Evolutionary conservation across 78 protist species (phyloP), one percentile per base, ranked within the genome.

Genomic region (Dictyostelium firmibasis): DNA sequence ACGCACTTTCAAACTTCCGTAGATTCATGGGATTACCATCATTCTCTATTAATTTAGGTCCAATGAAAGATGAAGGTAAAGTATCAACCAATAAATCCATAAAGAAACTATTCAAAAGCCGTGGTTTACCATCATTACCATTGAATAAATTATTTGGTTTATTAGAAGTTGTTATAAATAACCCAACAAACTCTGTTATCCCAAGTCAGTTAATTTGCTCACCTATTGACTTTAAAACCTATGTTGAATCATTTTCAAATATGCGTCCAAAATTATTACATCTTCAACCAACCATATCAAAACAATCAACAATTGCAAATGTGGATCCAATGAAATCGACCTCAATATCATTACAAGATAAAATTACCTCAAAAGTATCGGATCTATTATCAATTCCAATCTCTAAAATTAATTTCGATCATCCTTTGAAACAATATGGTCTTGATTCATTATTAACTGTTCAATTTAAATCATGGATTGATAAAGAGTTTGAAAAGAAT

Each of bases 11-110:
- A 18, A 62, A 31, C 31, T 67, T 31, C 33, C 67, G 98, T 23
- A 38, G 60, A 8, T 13, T 14, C 9, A 25, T 43, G 14, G 96
- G 96, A 3, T 53, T 91, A 16, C 92, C 96, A 27, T 75, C 87
- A 14, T 57, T 77, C 23, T 27, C 89, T 31, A 35, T 95, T 44
- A 69, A 85, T 33, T 91, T 89, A 91, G 97, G 97, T 47, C 95
- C 97, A 44, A 62, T 93, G 70, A 36, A 79, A 20, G 84, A 57
- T 13, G 81, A 64, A 43, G 93, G 93, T 20, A 79, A 78, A 27
- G 93, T 88, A 5, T 69, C 93, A 25, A 50, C 44, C 1, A 44
- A 25, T 41, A 83, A 88, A 79, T 85, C 93, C 6, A 88, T 88
- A 5, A 57, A 60, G 27, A 38, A 50, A n/a, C 69, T 86, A 8